Evolutionary conservation across 345 rosid genomes (phyloP).

Genomic region (Eucalyptus polybractea): DNA sequence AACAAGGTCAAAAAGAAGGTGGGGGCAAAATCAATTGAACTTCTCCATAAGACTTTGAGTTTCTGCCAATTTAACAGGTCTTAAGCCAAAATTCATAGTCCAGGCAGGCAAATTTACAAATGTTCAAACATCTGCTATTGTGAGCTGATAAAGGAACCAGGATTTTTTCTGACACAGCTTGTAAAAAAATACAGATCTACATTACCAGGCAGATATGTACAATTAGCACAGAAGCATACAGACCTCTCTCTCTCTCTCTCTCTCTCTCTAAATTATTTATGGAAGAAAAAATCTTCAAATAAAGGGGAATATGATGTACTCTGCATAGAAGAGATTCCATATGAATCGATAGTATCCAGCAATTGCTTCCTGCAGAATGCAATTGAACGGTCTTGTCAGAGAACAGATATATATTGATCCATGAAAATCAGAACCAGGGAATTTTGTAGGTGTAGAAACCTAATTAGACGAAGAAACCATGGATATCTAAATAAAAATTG

Average conservation of each 20-base stretch:
- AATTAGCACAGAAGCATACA: not conserved
- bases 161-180: not conserved
- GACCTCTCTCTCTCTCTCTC: not conserved
- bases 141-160: not conserved
- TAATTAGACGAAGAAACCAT: not conserved
- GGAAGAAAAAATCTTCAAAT: constrained; percentile 5
- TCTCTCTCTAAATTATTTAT: not conserved
- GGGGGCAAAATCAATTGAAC: not conserved
- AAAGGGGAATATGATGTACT: constrained; percentile 79
- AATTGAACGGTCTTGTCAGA: not conserved
- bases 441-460: not conserved
- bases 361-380: constrained; percentile 70
- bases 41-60: not conserved
- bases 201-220: not conserved
- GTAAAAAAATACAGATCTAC: not conserved
- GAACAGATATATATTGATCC: not conserved
- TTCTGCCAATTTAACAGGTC: not conserved
- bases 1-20: not conserved
- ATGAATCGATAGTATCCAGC: constrained; percentile 65
- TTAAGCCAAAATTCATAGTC: not conserved
- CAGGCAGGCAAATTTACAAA: not conserved
- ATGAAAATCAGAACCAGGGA: not conserved
- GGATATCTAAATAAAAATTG: not conserved
- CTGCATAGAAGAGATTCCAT: constrained; percentile 92
- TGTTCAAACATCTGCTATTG: not conserved